Evolutionary conservation across 225 moss, liverwort and hornwort genomes (phyloP), one percentile per base, ranked within the genome.

Genomic region (Marchantia polymorpha): DNA sequence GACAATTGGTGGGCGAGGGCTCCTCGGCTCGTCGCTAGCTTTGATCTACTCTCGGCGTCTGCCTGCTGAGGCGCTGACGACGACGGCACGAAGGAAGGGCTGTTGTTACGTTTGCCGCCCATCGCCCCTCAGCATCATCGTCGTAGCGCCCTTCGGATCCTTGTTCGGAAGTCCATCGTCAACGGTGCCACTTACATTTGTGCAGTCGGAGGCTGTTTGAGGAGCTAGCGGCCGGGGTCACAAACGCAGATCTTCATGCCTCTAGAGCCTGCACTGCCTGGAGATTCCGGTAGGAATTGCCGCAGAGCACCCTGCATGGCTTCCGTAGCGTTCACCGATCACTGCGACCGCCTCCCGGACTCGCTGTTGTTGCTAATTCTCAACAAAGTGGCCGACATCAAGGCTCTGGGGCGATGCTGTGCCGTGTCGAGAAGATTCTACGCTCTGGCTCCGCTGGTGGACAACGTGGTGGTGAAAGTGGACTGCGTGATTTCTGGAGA

Each of bases 401-500:
- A 94, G 81, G 93, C 89, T 17, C 78, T 94, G 26, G 93, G 92
- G 30, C 83, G 93, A 78, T 94, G 93, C 82, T 94, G 93, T 79
- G 90, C 93, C 12, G 93, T 94, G 47, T 94, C 93, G 27, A 94
- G 87, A 82, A 90, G 93, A 80, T 94, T 94, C 61, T 85, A 92
- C 70, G 84, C 87, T 53, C 82, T 94, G 72, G 92, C 93, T 73
- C 93, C 92, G 17, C 77, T 89, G 74, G 93, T 94, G 67, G 93
- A 92, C 85, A 94, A 92, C 83, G 93, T 94, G 48, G 92, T 94
- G 31, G 93, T 94, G 11, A 94, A 92, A 82, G 93, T 94, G 51
- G 93, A 94, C 81, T 94, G 93, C 78, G 93, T 94, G 16, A 92
- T 94, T 66, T 92, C 93, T 10, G 93, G 93, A 19, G 93, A 94